These are phyloP conservation scores for Schizothecium vesticola DNA, from an alignment of 495 filamentous ascomycete species.

Conservation along the genomic window DNA sequence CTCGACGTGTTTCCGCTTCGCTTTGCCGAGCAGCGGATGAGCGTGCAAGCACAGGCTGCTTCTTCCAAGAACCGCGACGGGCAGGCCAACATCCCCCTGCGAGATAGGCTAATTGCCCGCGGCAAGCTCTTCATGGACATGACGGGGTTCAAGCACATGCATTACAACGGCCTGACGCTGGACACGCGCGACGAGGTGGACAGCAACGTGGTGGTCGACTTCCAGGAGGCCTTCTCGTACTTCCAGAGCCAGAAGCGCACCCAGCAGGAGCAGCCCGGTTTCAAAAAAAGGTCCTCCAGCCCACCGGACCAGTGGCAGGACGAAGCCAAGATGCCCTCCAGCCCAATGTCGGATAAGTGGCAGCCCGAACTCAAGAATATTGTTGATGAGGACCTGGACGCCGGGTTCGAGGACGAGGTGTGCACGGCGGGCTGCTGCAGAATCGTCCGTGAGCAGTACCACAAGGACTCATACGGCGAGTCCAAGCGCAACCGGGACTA, in stretches of 20 bases:
- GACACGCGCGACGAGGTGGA: slow-evolving; percentile 35
- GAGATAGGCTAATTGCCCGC: slow-evolving; percentile 25
- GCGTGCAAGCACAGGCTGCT: too few relatives aligned
- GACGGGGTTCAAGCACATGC: slow-evolving; percentile 25
- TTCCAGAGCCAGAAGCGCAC: not conserved
- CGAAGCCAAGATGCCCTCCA: too few relatives aligned
- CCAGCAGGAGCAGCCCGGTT: slow-evolving; percentile 7
- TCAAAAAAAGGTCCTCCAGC: too few relatives aligned
- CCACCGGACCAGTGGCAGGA: too few relatives aligned
- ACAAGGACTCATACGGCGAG: slow-evolving; percentile 32
- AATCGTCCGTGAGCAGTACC: slow-evolving; percentile 12
- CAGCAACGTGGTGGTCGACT: slow-evolving; percentile 43
- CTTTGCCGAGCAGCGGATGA: slow-evolving; percentile 12
- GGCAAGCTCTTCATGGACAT: slow-evolving; percentile 34
- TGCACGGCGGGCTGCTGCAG: slow-evolving; percentile 24
- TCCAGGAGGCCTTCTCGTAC: slow-evolving; percentile 28
- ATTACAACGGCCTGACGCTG: slow-evolving; percentile 32
- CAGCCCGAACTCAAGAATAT: slow-evolving; percentile 7
- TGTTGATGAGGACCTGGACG: slow-evolving; percentile 7
- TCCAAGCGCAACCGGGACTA: slow-evolving; percentile 26
- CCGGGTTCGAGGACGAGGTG: not conserved
- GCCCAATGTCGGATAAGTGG: slow-evolving; percentile 10
- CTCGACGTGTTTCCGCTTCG: slow-evolving; percentile 35
- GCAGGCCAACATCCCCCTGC: slow-evolving; percentile 3
- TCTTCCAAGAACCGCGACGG: not conserved